Conservation (phyloP, 1,284 basidiomycete genomes). For the Phellopilus nigrolimitatus region DNA sequence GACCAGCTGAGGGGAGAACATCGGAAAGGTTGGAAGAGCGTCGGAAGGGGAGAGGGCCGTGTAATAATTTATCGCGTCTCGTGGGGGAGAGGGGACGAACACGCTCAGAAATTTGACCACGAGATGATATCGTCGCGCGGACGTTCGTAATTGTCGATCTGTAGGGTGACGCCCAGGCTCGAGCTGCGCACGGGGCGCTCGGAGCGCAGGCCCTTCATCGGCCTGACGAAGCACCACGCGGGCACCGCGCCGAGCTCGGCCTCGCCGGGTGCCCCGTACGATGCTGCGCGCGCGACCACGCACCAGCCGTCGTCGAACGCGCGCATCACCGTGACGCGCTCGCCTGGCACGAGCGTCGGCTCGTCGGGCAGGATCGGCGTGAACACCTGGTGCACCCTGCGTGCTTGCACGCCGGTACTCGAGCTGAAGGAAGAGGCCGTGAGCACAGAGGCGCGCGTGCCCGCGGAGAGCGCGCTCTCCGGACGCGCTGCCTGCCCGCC, state of each 20-base stretch:
- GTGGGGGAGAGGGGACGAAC: no score
- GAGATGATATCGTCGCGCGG: conserved; percentile 49
- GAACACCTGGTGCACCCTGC: conserved; percentile 59
- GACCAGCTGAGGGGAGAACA: background rate
- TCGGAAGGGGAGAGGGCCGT: background rate
- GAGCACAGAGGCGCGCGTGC: conserved; percentile 28
- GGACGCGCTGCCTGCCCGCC: conserved; percentile 16
- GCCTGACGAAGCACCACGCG: conserved; percentile 66
- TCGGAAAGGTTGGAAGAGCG: background rate
- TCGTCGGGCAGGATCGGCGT: conserved; percentile 68
- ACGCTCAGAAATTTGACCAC: conserved; percentile 59
- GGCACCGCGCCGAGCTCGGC: conserved; percentile 65
- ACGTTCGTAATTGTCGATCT: conserved; percentile 34
- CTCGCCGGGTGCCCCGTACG: conserved; percentile 31
- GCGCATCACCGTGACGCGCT: conserved; percentile 54
- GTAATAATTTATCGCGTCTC: background rate
- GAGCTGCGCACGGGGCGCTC: conserved; percentile 58
- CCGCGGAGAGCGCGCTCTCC: conserved; percentile 9
- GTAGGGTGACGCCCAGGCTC: conserved; percentile 56
- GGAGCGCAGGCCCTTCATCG: conserved; percentile 49
- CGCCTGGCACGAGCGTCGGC: conserved; percentile 50
- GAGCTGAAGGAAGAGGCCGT: conserved; percentile 31
- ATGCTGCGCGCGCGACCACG: conserved; percentile 52
- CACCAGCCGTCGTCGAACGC: conserved; percentile 75
- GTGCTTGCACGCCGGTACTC: conserved; percentile 35